Percentiles rank a stretch among this genome's conserved stretches.
Evolutionary conservation across 2,329 filamentous ascomycete genomes (phyloP).

Genomic region (Phyllosticta citriasiana): DNA sequence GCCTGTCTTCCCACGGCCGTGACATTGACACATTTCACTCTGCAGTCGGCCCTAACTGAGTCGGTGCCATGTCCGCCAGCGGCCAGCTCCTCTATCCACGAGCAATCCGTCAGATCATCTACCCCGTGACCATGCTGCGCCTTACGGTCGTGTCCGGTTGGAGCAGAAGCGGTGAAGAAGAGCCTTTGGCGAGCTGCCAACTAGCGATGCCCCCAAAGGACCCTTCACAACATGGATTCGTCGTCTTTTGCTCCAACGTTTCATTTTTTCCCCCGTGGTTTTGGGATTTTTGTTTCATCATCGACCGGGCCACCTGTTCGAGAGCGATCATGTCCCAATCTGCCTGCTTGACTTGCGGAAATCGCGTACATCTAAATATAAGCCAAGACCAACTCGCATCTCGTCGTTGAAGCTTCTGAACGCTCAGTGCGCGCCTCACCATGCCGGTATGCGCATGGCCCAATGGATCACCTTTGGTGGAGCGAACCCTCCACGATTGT

Average conservation of each 20-base stretch:
- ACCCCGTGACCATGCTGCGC: neutral
- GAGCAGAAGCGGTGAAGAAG: neutral
- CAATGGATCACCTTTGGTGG: conserved; percentile 9
- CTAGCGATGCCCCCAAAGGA: neutral
- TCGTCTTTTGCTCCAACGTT: neutral
- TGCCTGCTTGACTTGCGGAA: neutral
- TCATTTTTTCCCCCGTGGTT: neutral
- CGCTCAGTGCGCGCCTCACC: conserved; percentile 9
- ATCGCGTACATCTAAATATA: neutral
- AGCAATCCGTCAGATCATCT: neutral
- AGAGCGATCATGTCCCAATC: neutral
- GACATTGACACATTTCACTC: conserved; percentile 9
- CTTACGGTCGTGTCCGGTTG: neutral
- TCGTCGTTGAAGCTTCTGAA: conserved; percentile 6
- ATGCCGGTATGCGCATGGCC: conserved; percentile 8
- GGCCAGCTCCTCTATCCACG: neutral
- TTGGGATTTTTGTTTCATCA: neutral
- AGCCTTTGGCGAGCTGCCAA: neutral
- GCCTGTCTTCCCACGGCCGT: conserved; percentile 7
- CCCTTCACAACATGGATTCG: too few species aligned
- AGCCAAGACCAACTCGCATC: neutral
- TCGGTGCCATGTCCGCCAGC: neutral
- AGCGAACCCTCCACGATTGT: neutral
- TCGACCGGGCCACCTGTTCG: neutral
- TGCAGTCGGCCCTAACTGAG: conserved; percentile 9